Conservation (phyloP, 2,329 filamentous ascomycete genomes). For the Neopestalotiopsis clavispora region DNA sequence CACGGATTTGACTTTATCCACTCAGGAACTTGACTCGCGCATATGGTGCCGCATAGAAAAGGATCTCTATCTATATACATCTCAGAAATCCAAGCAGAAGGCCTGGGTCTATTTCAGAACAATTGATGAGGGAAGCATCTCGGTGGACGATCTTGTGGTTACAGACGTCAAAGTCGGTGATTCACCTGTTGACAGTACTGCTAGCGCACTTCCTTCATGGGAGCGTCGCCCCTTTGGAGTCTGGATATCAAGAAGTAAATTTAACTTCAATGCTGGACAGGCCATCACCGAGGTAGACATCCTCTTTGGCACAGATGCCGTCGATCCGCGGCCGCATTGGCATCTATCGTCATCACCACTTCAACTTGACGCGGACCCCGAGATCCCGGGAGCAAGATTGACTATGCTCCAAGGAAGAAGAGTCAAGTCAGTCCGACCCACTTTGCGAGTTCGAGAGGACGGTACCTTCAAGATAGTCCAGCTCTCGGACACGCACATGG, state of each 20-base stretch:
- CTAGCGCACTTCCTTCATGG: slow-evolving; percentile 47
- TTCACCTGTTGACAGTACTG: slow-evolving; percentile 39
- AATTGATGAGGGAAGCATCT: slow-evolving; percentile 66
- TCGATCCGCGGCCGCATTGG: slow-evolving; percentile 38
- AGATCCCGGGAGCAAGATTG: slow-evolving; percentile 41
- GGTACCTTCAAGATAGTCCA: slow-evolving; percentile 78
- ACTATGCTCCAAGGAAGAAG: slow-evolving; percentile 34
- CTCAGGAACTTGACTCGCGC: background rate
- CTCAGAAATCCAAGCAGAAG: slow-evolving; percentile 63
- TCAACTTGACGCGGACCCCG: slow-evolving; percentile 35
- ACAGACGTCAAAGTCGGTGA: slow-evolving; percentile 66
- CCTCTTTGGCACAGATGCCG: slow-evolving; percentile 59
- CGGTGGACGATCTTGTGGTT: slow-evolving; percentile 63
- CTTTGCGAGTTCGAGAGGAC: slow-evolving; percentile 64
- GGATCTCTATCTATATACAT: slow-evolving; percentile 70
- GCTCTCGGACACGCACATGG: slow-evolving; percentile 51
- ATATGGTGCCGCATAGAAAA: slow-evolving; percentile 70
- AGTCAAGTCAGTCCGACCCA: slow-evolving; percentile 26
- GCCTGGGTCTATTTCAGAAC: slow-evolving; percentile 68
- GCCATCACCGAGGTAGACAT: slow-evolving; percentile 71
- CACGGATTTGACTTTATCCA: background rate
- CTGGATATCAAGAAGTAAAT: slow-evolving; percentile 65
- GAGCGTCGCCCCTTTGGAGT: slow-evolving; percentile 68
- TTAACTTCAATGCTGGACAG: slow-evolving; percentile 26
- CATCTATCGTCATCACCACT: slow-evolving; percentile 39